These are phyloP conservation scores for Tetragonia tetragonoides DNA, from an alignment of 148 eudicot species.

Conservation along the genomic window DNA sequence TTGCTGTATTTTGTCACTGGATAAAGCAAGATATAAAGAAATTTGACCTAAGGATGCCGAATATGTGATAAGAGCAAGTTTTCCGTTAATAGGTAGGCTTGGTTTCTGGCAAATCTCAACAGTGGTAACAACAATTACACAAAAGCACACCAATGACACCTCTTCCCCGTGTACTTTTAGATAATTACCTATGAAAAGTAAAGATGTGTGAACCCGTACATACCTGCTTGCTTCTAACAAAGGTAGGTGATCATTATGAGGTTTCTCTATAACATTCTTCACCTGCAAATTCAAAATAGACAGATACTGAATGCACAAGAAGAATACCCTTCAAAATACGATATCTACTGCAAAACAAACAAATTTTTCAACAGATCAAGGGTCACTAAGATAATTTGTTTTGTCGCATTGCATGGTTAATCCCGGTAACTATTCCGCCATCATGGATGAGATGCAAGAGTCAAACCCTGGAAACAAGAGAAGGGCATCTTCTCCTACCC, in stretches of 20 bases:
- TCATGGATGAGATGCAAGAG: not conserved
- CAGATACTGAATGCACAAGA: not conserved
- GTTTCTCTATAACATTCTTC: conserved; percentile 87
- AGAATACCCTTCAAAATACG: not conserved
- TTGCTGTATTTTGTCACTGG: too few relatives aligned
- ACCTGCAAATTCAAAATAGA: conserved; percentile 60
- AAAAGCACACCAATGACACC: too few relatives aligned
- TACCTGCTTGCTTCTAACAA: conserved; percentile 98
- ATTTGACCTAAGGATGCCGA: too few relatives aligned
- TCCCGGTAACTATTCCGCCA: not conserved
- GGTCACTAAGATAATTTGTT: not conserved
- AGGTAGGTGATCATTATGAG: conserved; percentile 89
- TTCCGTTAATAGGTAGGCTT: too few relatives aligned
- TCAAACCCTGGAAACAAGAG: too few relatives aligned
- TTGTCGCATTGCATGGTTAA: not conserved
- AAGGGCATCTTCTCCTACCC: too few relatives aligned
- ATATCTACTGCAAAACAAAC: not conserved
- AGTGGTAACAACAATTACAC: too few relatives aligned
- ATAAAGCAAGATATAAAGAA: too few relatives aligned
- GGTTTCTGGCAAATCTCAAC: too few relatives aligned
- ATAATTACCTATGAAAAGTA: not conserved
- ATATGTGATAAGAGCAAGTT: too few relatives aligned
- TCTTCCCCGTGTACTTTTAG: not conserved
- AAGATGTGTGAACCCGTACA: not conserved
- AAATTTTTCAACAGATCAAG: not conserved